Percentiles rank a stretch among this genome's conserved stretches.
Conservation (phyloP, 345 rosid genomes). For the Capsella bursapastoris region DNA sequence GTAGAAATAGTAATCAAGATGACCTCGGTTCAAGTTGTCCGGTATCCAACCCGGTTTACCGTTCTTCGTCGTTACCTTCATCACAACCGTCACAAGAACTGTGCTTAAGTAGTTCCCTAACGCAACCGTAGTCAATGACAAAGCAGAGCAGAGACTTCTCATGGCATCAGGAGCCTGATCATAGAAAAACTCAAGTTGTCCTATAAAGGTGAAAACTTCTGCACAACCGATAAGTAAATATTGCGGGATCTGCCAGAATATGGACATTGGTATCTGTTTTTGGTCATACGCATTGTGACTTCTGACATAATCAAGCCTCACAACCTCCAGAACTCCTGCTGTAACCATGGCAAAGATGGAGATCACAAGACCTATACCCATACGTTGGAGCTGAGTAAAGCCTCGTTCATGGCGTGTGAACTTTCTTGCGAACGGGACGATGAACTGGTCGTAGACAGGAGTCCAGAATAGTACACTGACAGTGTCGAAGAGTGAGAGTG, state of each 20-base stretch:
- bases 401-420: conserved; percentile 83
- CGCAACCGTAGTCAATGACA: conserved; percentile 52
- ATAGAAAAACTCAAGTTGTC: conserved; percentile 56
- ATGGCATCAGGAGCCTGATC: conserved; percentile 61
- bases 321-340: conserved; percentile 75
- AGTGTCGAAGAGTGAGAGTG: conserved; percentile 83
- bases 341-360: conserved; percentile 73
- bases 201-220: conserved; percentile 59
- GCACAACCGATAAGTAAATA: conserved; percentile 57
- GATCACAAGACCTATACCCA: conserved; percentile 90
- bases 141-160: conserved; percentile 57
- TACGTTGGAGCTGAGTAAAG: conserved; percentile 92
- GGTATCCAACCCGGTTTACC: conserved; percentile 60
- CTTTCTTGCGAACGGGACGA: conserved; percentile 70
- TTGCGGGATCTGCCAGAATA: conserved; percentile 86
- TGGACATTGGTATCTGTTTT: conserved; percentile 66
- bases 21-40: conserved; percentile 55
- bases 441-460: conserved; percentile 72
- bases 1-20: conserved; percentile 62
- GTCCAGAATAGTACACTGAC: conserved; percentile 91
- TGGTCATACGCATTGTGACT: conserved; percentile 71
- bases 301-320: conserved; percentile 62
- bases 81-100: conserved; percentile 49
- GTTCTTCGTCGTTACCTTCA: conserved; percentile 48
- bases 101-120: conserved; percentile 57